Evolutionary conservation across 345 rosid genomes (phyloP), one percentile per base, ranked within the genome.

Genomic region (Streptanthus diversifolius): DNA sequence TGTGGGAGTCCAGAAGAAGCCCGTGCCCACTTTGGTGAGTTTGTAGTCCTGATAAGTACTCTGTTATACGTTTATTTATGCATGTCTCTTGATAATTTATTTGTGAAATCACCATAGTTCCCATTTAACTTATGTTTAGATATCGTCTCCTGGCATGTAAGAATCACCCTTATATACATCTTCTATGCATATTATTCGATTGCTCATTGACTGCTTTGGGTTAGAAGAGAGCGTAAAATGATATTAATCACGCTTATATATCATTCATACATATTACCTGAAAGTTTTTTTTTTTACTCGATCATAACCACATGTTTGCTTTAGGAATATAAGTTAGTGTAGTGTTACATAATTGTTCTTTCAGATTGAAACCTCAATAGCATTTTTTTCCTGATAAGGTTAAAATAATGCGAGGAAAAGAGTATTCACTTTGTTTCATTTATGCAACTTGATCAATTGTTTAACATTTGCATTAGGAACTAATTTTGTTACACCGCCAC

Each of bases 1-100:
- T 43, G 68, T 75, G 64, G 64, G 68, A 27, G 68, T 59, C 21
- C 53, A 63, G 18, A 73, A 83, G 24, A 73, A 83, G 27, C 63
- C 62, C 35, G 47, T 45, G 11, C 27, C 83, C 2, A 18, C 24
- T 49, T 53, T 70, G 78, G 96, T 90, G 78, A 84, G 92, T 83
- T 71, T 53, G 61, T 57, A 3, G 0, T 35, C 13, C 30, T 25
- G 15, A 41, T 41, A 22, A 57, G 9, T 27, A 12, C 15, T n/a
- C 54, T 43, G 58, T 37, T 51, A 10, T 33, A 22, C 36, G 5
- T 14, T 47, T 51, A 1, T 33, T 27, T 54, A 18, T 29, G 37
- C 52, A 8, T 47, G 8, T 59, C 51, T 60, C 14, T 11, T 49
- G 33, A 13, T 37, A 2, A 33, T 27, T 47, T 41, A 1, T 68